Conservation (phyloP, 176 grass and related monocot species). For the Avena insularis region DNA sequence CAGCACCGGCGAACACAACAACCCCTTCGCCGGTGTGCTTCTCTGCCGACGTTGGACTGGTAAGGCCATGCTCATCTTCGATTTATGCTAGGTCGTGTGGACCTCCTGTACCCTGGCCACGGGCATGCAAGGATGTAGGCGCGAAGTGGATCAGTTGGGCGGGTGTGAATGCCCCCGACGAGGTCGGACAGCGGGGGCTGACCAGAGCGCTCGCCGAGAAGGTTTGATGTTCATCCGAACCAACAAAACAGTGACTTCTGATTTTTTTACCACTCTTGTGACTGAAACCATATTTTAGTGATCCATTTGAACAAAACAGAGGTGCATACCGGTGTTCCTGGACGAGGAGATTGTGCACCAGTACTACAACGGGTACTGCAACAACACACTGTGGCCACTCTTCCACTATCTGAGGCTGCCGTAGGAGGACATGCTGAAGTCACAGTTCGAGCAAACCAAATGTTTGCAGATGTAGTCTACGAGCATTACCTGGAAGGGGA, state of each 20-base stretch:
- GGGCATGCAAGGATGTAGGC: constrained; percentile 71
- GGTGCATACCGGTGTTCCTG: constrained; percentile 98
- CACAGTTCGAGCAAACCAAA: constrained; percentile 98
- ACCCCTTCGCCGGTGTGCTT: too few species aligned
- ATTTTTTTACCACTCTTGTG: not conserved
- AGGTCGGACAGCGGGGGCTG: constrained; percentile 84
- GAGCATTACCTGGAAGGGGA: constrained; percentile 97
- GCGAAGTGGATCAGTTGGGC: constrained; percentile 99
- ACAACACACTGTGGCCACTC: constrained; percentile 97
- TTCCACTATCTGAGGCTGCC: constrained; percentile 96
- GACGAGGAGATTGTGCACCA: constrained; percentile 99
- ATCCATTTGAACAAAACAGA: constrained; percentile 62
- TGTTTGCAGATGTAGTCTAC: constrained; percentile 98
- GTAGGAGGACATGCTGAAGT: constrained; percentile 94
- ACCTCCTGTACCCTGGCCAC: too few species aligned
- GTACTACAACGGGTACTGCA: constrained; percentile 99
- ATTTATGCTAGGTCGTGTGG: too few species aligned
- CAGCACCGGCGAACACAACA: too few species aligned
- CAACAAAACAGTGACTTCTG: constrained; percentile 54
- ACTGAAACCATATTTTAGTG: constrained; percentile 33
- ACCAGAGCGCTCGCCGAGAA: constrained; percentile 92
- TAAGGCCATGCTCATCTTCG: too few species aligned
- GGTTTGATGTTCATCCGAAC: constrained; percentile 43
- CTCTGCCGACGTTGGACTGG: too few species aligned
- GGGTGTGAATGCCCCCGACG: constrained; percentile 88